Evolutionary conservation across 1,284 basidiomycete species (phyloP).

Genomic region (Apiotrichum laibachii): DNA sequence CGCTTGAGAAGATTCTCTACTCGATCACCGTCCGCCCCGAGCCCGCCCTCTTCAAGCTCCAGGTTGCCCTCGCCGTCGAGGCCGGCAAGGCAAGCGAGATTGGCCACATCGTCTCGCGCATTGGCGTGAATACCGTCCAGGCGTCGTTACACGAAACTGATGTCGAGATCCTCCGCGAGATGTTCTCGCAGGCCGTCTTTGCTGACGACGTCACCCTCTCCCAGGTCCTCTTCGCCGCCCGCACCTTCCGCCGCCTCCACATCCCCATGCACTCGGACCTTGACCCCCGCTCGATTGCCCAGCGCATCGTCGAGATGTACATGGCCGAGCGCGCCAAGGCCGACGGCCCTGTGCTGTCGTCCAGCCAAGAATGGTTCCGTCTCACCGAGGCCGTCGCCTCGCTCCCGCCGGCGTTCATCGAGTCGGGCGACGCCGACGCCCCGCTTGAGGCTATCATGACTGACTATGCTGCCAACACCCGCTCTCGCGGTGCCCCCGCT

Average conservation of each 20-base stretch:
- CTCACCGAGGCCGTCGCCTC: constrained; percentile 15
- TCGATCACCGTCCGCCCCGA: constrained; percentile 8
- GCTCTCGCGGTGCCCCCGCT: constrained; percentile 35
- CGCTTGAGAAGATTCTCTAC: constrained; percentile 21
- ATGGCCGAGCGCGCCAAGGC: constrained; percentile 2
- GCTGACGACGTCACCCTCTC: constrained; percentile 14
- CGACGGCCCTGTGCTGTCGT: constrained; percentile 5
- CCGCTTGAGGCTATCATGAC: constrained; percentile 58
- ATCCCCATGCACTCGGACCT: constrained; percentile 1
- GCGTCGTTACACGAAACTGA: too few relatives aligned
- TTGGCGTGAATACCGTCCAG: neutral
- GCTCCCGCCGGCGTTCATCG: constrained; percentile 8
- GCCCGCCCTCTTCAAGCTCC: constrained; percentile 1
- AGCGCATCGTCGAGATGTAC: constrained; percentile 28
- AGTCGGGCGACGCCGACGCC: constrained; percentile 28
- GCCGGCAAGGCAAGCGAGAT: constrained; percentile 15
- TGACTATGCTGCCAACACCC: constrained; percentile 42
- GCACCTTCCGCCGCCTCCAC: constrained; percentile 20
- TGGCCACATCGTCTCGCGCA: constrained; percentile 9
- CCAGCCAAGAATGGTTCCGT: constrained; percentile 17
- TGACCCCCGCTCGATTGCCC: constrained; percentile 14
- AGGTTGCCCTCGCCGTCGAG: constrained; percentile 18
- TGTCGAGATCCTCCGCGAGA: neutral
- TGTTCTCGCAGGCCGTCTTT: constrained; percentile 2
- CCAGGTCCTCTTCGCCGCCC: constrained; percentile 17